Conservation (phyloP, 1,139 yeast species). For the Pichia norvegensis region DNA sequence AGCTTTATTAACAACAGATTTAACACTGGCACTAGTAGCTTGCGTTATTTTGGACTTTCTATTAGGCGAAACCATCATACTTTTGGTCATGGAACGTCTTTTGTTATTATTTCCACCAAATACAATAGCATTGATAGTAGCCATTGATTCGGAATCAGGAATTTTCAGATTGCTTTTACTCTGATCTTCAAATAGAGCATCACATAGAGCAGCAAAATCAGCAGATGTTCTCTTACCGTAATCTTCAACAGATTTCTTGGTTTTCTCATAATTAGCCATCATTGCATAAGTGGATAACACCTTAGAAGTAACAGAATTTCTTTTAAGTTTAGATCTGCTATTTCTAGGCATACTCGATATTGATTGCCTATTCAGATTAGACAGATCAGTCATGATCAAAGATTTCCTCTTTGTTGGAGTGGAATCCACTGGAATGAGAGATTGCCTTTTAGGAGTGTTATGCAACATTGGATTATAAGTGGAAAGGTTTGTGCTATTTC, state of each 20-base stretch:
- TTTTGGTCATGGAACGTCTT: conserved; percentile 5
- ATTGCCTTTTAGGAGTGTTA: background rate
- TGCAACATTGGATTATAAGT: background rate
- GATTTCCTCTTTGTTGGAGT: conserved; percentile 14
- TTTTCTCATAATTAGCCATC: conserved; percentile 44
- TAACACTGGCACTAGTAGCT: conserved; percentile 6
- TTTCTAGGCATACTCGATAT: background rate
- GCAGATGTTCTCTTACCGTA: conserved; percentile 72
- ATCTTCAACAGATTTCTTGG: conserved; percentile 64
- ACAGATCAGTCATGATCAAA: conserved; percentile 3
- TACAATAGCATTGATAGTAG: conserved; percentile 25
- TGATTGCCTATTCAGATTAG: conserved; percentile 6
- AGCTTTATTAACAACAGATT: conserved; percentile 1
- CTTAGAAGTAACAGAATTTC: conserved; percentile 65
- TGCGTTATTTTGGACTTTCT: conserved; percentile 1
- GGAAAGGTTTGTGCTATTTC: background rate
- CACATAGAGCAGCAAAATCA: conserved; percentile 70
- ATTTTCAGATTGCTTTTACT: conserved; percentile 14
- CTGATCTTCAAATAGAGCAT: conserved; percentile 51
- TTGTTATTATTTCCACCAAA: conserved; percentile 17
- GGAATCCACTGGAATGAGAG: conserved; percentile 1
- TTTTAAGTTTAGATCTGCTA: conserved; percentile 37
- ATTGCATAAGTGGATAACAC: conserved; percentile 65
- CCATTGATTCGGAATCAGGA: conserved; percentile 25
- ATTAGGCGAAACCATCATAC: conserved; percentile 11